Conservation (phyloP, 805 yeast species). For the Tanozyma kutaoensis region DNA sequence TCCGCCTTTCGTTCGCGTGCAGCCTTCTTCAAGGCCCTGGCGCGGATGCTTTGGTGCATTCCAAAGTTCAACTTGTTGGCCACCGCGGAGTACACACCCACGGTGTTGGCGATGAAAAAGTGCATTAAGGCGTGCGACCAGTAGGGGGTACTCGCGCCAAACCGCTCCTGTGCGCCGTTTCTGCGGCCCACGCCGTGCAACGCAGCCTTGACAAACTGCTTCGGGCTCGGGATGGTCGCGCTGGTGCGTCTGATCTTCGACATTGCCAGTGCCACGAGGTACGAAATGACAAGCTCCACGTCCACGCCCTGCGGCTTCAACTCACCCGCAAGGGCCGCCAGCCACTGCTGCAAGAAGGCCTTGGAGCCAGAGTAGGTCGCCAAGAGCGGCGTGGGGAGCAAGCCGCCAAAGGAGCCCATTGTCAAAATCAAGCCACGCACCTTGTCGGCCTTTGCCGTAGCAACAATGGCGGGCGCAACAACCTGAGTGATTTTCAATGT, state of each 20-base stretch:
- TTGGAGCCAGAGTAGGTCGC: constrained; percentile 96
- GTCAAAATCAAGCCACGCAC: constrained; percentile 71
- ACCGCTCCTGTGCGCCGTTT: constrained; percentile 87
- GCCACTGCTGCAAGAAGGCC: constrained; percentile 91
- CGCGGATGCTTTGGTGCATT: constrained; percentile 73
- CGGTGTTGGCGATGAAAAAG: constrained; percentile 60
- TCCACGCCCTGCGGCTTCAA: constrained; percentile 57
- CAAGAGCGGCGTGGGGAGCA: constrained; percentile 81
- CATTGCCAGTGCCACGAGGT: constrained; percentile 90
- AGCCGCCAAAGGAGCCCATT: constrained; percentile 96
- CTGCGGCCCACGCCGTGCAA: constrained; percentile 66
- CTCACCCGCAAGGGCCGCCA: constrained; percentile 79
- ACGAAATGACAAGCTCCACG: constrained; percentile 75
- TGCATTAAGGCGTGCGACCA: constrained; percentile 92
- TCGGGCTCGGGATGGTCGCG: constrained; percentile 67
- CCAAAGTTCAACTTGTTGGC: constrained; percentile 56
- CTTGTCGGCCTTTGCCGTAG: constrained; percentile 29
- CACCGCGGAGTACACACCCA: constrained; percentile 67
- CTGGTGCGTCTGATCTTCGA: constrained; percentile 80
- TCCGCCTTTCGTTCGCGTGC: too few species aligned
- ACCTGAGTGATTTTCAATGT: constrained; percentile 75
- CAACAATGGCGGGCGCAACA: constrained; percentile 58
- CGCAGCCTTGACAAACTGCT: constrained; percentile 61
- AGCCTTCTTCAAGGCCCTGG: constrained; percentile 70
- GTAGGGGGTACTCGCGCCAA: constrained; percentile 77